Conservation (phyloP, 2,329 filamentous ascomycete species). For the Shiraia bambusicola region DNA sequence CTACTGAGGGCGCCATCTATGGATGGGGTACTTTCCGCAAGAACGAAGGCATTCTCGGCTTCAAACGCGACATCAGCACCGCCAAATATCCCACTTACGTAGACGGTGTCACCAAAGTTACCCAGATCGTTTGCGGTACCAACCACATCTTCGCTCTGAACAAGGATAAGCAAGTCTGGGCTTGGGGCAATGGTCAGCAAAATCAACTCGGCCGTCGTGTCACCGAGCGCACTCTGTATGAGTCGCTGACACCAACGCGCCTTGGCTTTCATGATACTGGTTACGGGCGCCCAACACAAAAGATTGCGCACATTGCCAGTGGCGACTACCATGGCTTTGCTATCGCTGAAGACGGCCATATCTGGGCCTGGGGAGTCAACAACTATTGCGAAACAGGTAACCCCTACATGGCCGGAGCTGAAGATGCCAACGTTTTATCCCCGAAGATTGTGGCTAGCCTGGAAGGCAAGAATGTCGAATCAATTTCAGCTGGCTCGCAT, state of each 20-base stretch:
- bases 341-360: slow-evolving; percentile 65
- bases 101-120: slow-evolving; percentile 66
- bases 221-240: slow-evolving; percentile 59
- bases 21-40: slow-evolving; percentile 82
- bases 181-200: slow-evolving; percentile 74
- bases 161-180: slow-evolving; percentile 63
- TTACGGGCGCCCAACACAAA: slow-evolving; percentile 46
- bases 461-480: slow-evolving; percentile 61
- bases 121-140: slow-evolving; percentile 63
- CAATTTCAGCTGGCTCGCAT: slow-evolving; percentile 72
- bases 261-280: slow-evolving; percentile 54
- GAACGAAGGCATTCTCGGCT: slow-evolving; percentile 67
- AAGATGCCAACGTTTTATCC: slow-evolving; percentile 71
- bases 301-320: slow-evolving; percentile 63
- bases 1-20: slow-evolving; percentile 72
- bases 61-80: slow-evolving; percentile 51
- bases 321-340: slow-evolving; percentile 84
- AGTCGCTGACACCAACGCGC: slow-evolving; percentile 58
- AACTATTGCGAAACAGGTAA: slow-evolving; percentile 81
- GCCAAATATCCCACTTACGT: slow-evolving; percentile 55
- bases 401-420: slow-evolving; percentile 62
- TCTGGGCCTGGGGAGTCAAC: slow-evolving; percentile 85
- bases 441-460: slow-evolving; percentile 65
- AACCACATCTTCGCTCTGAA: slow-evolving; percentile 73
- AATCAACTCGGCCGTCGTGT: slow-evolving; percentile 68